Evolutionary conservation across 177 flowering plant species (phyloP).

Genomic region (Vitis hybrid): DNA sequence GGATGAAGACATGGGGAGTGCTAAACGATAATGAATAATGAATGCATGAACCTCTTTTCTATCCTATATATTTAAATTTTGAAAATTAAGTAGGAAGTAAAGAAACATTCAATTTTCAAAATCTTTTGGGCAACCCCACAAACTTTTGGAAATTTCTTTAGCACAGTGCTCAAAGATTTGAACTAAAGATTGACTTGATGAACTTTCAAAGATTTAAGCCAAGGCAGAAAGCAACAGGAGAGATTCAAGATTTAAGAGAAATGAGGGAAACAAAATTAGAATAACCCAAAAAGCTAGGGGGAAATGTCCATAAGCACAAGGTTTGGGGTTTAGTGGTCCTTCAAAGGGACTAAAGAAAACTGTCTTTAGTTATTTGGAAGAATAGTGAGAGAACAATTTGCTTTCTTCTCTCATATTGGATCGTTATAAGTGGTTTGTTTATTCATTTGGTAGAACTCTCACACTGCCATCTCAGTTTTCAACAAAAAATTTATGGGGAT

Average conservation of each 20-base stretch:
- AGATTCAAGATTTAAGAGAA: too few species aligned
- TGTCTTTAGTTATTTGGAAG: too few species aligned
- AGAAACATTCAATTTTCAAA: neutral
- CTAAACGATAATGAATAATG: neutral
- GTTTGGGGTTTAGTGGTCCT: too few species aligned
- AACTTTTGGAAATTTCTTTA: neutral
- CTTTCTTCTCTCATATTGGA: too few species aligned
- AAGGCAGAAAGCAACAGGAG: too few species aligned
- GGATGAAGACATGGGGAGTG: neutral
- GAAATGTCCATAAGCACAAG: too few species aligned
- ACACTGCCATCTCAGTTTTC: neutral
- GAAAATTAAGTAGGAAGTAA: neutral
- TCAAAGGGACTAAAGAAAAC: too few species aligned
- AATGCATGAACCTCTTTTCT: neutral
- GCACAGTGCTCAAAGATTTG: neutral
- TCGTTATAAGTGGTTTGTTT: too few species aligned
- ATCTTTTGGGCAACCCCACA: neutral
- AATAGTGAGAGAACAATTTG: too few species aligned
- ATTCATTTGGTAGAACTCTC: neutral
- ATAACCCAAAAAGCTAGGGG: too few species aligned
- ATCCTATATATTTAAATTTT: neutral
- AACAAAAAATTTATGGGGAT: slow-evolving; percentile 1
- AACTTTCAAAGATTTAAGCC: too few species aligned
- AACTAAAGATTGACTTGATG: neutral
- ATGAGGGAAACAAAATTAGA: too few species aligned